Percentiles rank a stretch among this genome's conserved stretches.
phyloP scores from a whole-genome alignment of 768 basidiomycete species.

The Stropharia rugosoannulata region DNA sequence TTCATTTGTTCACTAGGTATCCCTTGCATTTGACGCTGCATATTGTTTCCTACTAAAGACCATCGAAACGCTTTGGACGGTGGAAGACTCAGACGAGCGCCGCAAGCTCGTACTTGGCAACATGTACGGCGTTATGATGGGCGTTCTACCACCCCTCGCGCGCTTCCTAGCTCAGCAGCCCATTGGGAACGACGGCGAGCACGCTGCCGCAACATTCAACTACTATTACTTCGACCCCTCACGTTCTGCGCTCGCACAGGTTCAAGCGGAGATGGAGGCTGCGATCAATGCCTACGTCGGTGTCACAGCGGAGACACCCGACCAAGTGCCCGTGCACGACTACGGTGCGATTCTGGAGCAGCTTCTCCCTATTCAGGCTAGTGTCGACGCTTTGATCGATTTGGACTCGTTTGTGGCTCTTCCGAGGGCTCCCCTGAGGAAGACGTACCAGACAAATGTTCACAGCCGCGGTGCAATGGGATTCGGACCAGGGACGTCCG shows the following conservation, averaged over 20 bases:
- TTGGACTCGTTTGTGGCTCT: conserved; percentile 10
- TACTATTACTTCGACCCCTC: conserved; percentile 20
- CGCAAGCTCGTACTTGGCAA: conserved; percentile 18
- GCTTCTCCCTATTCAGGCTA: conserved; percentile 13
- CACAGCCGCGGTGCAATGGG: conserved; percentile 13
- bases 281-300: conserved; percentile 13
- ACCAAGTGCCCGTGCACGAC: conserved; percentile 12
- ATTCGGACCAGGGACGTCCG: conserved; percentile 1
- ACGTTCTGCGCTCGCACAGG: conserved; percentile 10
- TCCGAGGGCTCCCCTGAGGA: conserved; percentile 6
- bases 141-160: conserved; percentile 23
- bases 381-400: conserved; percentile 11
- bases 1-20: conserved; percentile 13
- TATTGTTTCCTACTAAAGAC: conserved; percentile 24
- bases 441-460: conserved; percentile 6
- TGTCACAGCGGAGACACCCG: conserved; percentile 11
- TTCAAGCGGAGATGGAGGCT: conserved; percentile 14
- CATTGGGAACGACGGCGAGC: conserved; percentile 12
- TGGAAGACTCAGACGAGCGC: conserved; percentile 9
- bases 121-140: conserved; percentile 25
- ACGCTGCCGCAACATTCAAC: conserved; percentile 23
- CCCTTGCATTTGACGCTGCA: conserved; percentile 21
- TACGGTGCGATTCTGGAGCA: conserved; percentile 11
- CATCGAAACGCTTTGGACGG: conserved; percentile 23
- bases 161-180: conserved; percentile 22